Base-by-base conservation (phyloP, 2,329 filamentous ascomycete genomes). In the Botrytis galanthina region DNA sequence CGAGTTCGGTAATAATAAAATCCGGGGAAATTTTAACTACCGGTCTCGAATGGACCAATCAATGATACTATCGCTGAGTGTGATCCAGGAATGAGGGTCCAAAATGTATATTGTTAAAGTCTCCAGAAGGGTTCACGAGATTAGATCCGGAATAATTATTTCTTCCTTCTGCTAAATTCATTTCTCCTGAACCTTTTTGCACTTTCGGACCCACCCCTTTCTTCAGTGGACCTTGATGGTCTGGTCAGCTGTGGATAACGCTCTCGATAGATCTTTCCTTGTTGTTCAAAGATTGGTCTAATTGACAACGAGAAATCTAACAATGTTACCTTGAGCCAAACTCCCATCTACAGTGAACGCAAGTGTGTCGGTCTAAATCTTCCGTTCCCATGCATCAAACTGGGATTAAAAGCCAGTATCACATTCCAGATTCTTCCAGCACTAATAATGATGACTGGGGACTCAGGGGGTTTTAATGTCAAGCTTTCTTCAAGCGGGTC, bases 81-180 rank as follows among this genome's bases (percentile, higher is more conserved):
- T 37, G 20, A 29, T 22, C 57, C 6, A 32, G 7, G 29, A 35
- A 57, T 57, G 60, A 18, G 12, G n/a, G 26, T 54, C 42, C 42
- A n/a, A 6, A 12, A 32, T 6, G 18, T 14, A 44, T 16, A 26
- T 51, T 48, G 32, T 18, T 5, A 12, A 57, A n/a, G 54, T 46
- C 44, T 22, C 35, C 7, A 29, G n/a, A 29, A 48, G 29, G 44
- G 32, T 32, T 35, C n/a, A 46, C 46, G 37, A 57, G 35, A 22
- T 67, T 26, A 46, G 48, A 39, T 57, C 48, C 69, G 59, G 69
- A 64, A 64, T n/a, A 42, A 71, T 64, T 51, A 71, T 64, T 51
- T 18, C 14, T 12, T 39, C 35, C 57, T 63, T 51, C 32, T 71
- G 35, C 10, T 6, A 68, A 54, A 5, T 22, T 16, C 35, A 42